Conservation (phyloP, 2,329 filamentous ascomycete species). For the Colletotrichum liriopes region DNA sequence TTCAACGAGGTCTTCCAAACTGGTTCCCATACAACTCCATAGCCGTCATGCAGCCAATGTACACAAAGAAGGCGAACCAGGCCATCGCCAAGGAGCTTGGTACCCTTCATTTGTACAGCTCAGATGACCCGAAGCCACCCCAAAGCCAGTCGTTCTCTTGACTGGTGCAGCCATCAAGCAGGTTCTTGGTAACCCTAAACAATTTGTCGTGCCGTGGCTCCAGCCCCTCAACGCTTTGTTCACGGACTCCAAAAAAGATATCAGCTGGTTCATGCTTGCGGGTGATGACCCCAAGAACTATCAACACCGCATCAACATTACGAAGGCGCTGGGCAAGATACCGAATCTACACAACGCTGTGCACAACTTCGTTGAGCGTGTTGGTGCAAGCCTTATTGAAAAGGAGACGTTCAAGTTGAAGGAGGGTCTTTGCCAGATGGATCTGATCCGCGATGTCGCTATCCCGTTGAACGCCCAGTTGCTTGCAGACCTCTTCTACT, state of each 20-base stretch:
- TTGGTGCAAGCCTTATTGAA: constrained; percentile 57
- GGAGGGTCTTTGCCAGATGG: constrained; percentile 57
- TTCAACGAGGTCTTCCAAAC: constrained; percentile 60
- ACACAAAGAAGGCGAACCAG: constrained; percentile 59
- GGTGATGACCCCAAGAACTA: constrained; percentile 51
- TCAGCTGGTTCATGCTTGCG: constrained; percentile 57
- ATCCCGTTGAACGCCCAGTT: constrained; percentile 72
- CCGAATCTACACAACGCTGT: constrained; percentile 52
- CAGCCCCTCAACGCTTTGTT: constrained; percentile 49
- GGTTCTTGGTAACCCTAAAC: constrained; percentile 50
- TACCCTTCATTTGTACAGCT: constrained; percentile 52
- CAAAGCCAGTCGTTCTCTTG: constrained; percentile 48
- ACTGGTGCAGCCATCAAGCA: constrained; percentile 51
- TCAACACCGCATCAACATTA: constrained; percentile 50
- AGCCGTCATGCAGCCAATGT: constrained; percentile 63
- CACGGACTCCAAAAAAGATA: constrained; percentile 53
- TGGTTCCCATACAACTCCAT: constrained; percentile 59
- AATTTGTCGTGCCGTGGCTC: constrained; percentile 55
- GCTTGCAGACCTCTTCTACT: constrained; percentile 70
- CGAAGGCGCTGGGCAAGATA: constrained; percentile 53
- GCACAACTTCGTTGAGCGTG: constrained; percentile 51
- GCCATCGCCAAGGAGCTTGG: constrained; percentile 57
- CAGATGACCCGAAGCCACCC: constrained; percentile 55
- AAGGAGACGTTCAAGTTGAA: constrained; percentile 56
- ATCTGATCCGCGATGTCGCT: constrained; percentile 67